phyloP scores from a whole-genome alignment of 108 stramenopile genomes.

The Discostella stelligeroides region DNA sequence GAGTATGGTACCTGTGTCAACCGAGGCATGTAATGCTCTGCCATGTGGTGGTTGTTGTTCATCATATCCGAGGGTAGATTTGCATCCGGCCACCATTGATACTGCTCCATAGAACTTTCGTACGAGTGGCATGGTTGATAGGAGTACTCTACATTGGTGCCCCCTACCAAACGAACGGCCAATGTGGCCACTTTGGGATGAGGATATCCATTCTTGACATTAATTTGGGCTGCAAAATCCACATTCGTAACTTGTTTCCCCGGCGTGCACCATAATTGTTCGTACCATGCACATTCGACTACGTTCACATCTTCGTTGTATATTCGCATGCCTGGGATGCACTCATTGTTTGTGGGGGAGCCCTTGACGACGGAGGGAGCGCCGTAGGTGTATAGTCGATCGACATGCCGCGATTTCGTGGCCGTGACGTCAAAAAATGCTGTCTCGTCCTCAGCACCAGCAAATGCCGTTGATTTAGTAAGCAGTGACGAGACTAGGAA shows the following conservation, averaged over 20 bases:
- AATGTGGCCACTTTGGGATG: conserved; percentile 42
- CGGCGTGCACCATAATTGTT: conserved; percentile 29
- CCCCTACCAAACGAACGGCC: conserved; percentile 8
- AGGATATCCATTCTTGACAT: conserved; percentile 21
- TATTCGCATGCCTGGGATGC: conserved; percentile 30
- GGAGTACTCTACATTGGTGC: conserved; percentile 9
- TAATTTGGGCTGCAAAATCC: conserved; percentile 38
- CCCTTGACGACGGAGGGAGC: conserved; percentile 29
- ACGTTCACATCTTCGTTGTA: conserved; percentile 28
- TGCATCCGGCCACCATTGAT: conserved; percentile 41
- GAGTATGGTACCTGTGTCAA: conserved; percentile 7
- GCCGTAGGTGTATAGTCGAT: conserved; percentile 35
- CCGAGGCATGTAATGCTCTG: conserved; percentile 26
- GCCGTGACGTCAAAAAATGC: conserved; percentile 19
- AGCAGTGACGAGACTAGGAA: too few relatives aligned
- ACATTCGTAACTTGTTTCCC: conserved; percentile 29
- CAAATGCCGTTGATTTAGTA: too few relatives aligned
- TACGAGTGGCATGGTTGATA: conserved; percentile 17
- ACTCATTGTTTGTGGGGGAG: conserved; percentile 17
- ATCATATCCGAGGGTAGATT: conserved; percentile 16
- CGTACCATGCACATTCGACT: conserved; percentile 14
- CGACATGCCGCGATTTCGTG: not conserved
- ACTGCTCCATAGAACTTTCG: conserved; percentile 7
- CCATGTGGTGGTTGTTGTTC: conserved; percentile 18
- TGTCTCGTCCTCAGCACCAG: not conserved